Base-by-base conservation (phyloP, 2,329 filamentous ascomycete genomes). In the Fusarium sublunatum region DNA sequence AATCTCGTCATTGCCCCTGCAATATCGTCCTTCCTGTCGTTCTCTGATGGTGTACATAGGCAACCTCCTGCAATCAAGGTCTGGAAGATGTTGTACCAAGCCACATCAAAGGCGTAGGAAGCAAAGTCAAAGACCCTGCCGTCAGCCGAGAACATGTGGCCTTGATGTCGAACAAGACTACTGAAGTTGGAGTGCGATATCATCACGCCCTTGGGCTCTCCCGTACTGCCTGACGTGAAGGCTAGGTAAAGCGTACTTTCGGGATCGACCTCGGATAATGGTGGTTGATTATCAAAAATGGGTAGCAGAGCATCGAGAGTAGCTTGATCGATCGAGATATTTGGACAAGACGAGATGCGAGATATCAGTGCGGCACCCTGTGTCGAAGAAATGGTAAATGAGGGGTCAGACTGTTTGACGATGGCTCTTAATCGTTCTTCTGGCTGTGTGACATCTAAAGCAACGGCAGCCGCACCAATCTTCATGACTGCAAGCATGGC, bases 41-140 rank as follows among this genome's bases (percentile, higher is more conserved):
- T 8, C 3, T 50, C 47, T 5, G 44, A 42, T 4, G 52, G 52
- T 1, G 48, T 54, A 10, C 52, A 54, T 6, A 54, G 19, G 19
- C 44, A 48, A 10, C 42, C 45, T 4, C 52, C 44, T 5, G 44
- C 42, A 11, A 15, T 35, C 25, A 54, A 19, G 13, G 44, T 38
- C 1, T 34, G 29, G 24, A 54, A 35, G 5, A 22, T 46, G 4
- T 54, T 48, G 44, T 43, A 43, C 13, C 1, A 38, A 43, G 3
- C 19, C 19, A 40, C 52, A 9, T 44, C 52, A 6, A 54, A 54
- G 3, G 42, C 38, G 32, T 48, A 54, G 6, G 44, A 48, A 2
- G 52, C 29, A 26, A 54, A 54, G 25, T 54, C 44, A 6, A 43
- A 48, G 22, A 54, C 38, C 11, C 48, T 13, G 22, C 35, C 7